phyloP scores from a whole-genome alignment of 1,139 yeast genomes.

The Blastobotrys malaysiensis region DNA sequence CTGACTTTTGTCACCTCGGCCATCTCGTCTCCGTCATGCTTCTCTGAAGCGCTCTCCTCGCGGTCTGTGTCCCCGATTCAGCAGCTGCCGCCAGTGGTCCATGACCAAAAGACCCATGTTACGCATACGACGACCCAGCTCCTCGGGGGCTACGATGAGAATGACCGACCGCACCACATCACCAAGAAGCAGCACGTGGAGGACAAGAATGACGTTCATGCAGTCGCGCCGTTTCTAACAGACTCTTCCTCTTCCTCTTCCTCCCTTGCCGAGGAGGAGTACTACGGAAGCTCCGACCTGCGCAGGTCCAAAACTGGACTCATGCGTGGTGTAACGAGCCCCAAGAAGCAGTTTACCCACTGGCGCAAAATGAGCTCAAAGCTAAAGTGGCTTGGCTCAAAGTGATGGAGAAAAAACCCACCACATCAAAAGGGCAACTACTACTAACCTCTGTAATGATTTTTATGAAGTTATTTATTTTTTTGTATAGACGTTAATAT shows the following conservation, averaged over 20 bases:
- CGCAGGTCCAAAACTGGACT: not conserved
- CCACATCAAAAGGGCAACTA: not conserved
- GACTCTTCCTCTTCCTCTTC: not conserved
- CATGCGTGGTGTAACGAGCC: not conserved
- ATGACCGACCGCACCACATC: not conserved
- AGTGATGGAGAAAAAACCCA: not conserved
- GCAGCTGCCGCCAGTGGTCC: not conserved
- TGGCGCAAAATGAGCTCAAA: not conserved
- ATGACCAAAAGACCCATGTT: not conserved
- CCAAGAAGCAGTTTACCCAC: not conserved
- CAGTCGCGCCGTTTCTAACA: not conserved
- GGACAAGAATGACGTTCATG: not conserved
- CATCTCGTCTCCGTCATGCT: not conserved
- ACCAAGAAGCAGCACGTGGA: not conserved
- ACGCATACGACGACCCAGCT: not conserved
- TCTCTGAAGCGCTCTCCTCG: not conserved
- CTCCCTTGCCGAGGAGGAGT: not conserved
- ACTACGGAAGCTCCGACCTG: not conserved
- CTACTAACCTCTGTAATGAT: not conserved
- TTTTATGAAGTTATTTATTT: not conserved
- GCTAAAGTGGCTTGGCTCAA: not conserved
- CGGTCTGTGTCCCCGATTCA: not conserved
- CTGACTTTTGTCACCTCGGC: constrained; percentile 18
- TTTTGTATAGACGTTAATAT: not conserved
- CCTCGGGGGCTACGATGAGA: not conserved